Evolutionary conservation across 1,284 basidiomycete genomes (phyloP).

Genomic region (Ceratobasidium sp.): DNA sequence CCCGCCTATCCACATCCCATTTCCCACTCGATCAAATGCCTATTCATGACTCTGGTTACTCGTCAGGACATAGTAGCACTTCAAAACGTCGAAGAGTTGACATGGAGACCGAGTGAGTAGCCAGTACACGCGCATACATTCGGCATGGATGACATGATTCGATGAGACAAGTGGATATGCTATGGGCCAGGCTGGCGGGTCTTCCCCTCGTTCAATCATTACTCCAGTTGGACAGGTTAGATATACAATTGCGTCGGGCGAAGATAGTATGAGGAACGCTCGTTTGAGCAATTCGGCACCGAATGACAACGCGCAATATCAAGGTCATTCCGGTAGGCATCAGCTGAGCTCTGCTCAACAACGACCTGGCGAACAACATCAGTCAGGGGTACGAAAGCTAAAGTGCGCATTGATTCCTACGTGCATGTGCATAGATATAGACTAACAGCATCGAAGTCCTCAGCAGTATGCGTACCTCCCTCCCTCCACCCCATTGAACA

Average conservation of each 20-base stretch:
- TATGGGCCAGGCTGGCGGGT: constrained; percentile 1
- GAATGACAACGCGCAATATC: neutral
- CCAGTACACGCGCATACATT: constrained; percentile 24
- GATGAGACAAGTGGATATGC: neutral
- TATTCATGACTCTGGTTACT: constrained; percentile 21
- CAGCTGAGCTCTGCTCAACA: neutral
- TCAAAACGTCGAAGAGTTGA: constrained; percentile 29
- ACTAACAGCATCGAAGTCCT: constrained; percentile 9
- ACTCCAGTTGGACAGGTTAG: neutral
- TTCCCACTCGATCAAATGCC: neutral
- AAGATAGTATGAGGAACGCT: neutral
- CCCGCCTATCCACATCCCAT: neutral
- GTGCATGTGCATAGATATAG: neutral
- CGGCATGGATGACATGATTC: constrained; percentile 1
- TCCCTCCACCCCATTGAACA: constrained; percentile 23
- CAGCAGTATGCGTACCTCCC: constrained; percentile 21
- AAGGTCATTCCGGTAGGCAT: neutral
- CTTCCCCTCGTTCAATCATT: constrained; percentile 25
- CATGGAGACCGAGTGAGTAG: constrained; percentile 7
- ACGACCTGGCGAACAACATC: neutral
- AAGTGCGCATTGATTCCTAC: neutral
- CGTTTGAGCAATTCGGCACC: neutral
- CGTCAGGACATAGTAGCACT: constrained; percentile 7
- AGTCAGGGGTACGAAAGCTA: neutral
- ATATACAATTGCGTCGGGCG: neutral